Evolutionary conservation across 2,329 filamentous ascomycete genomes (phyloP).

Genomic region (Cercospora sp.): DNA sequence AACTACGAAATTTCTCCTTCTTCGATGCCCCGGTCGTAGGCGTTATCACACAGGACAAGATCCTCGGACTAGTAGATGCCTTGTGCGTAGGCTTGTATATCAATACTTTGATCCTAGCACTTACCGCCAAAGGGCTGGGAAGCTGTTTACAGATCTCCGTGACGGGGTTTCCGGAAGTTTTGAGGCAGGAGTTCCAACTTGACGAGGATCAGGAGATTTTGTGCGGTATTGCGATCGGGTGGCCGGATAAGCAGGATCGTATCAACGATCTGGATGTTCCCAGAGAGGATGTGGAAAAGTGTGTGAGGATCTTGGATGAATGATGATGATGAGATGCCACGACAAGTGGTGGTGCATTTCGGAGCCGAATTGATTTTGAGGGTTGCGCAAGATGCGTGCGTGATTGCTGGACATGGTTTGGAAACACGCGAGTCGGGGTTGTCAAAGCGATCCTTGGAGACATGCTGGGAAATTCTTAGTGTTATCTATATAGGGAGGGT

Average conservation of each 20-base stretch:
- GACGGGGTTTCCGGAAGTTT: slow-evolving; percentile 30
- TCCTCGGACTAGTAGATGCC: slow-evolving; percentile 23
- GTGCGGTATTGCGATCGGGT: slow-evolving; percentile 33
- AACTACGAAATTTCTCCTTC: slow-evolving; percentile 28
- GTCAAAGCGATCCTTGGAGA: not conserved
- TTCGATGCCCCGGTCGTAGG: slow-evolving; percentile 29
- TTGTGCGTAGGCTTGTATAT: slow-evolving; percentile 33
- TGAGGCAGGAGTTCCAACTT: slow-evolving; percentile 26
- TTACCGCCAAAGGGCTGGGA: slow-evolving; percentile 28
- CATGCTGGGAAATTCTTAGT: not conserved
- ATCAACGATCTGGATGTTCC: slow-evolving; percentile 19
- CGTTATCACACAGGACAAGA: slow-evolving; percentile 27
- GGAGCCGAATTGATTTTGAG: not conserved
- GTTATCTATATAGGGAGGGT: not conserved
- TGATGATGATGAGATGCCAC: not conserved
- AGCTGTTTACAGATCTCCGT: slow-evolving; percentile 29
- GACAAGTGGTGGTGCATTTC: not conserved
- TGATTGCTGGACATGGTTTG: not conserved
- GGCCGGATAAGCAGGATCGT: slow-evolving; percentile 7
- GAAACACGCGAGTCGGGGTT: not conserved
- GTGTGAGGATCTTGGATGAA: slow-evolving; percentile 13
- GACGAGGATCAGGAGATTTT: slow-evolving; percentile 25
- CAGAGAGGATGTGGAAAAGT: slow-evolving; percentile 15
- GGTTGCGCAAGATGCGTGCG: not conserved
- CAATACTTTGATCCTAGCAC: slow-evolving; percentile 29